Base-by-base conservation (phyloP, 108 stramenopile species). In the Nitzschia sp. region DNA sequence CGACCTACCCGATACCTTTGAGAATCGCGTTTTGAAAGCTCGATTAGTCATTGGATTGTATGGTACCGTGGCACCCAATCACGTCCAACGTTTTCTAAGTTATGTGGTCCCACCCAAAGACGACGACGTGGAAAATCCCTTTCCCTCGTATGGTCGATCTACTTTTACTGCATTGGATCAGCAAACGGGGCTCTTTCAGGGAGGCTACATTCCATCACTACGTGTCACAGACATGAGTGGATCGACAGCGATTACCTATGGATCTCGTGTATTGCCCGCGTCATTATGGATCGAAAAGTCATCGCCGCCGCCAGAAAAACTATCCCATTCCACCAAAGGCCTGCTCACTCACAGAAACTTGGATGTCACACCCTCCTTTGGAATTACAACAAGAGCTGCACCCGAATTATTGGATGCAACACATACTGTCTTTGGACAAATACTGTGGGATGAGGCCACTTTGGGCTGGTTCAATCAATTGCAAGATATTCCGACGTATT, bases 391-490 rank as follows among this genome's bases (percentile, higher is more conserved):
- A 49, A 73, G 84, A 23, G 18, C 54, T 9, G 68, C 58, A 29
- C 63, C 85, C 2, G 47, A 76, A 9, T 72, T 95, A 15, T 13
- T 42, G 6, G 91, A 95, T 65, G 70, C 68, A 4, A 75, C 91
- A 21, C 81, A 92, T 62, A 84, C 82, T 5, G 86, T 95, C 18
- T 95, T 95, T 80, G 94, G 94, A 36, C 82, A 78, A 57, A 26
- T 95, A 5, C 30, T 95, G 58, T 74, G 66, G 49, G 85, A 86
- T 53, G 78, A 68, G 5, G 34, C 53, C 28, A 66, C 74, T 2
- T 35, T 63, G 36, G 78, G 78, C 2, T 89, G 90, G 71, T 76
- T 95, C 53, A 71, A 80, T 1, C 51, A 64, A 21, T 65, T 85
- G 13, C 56, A 80, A 61, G 89, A 90, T 70, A 55, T 95, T 13